Evolutionary conservation across 2,329 filamentous ascomycete species (phyloP).

Genomic region (Colletotrichum noveboracense): DNA sequence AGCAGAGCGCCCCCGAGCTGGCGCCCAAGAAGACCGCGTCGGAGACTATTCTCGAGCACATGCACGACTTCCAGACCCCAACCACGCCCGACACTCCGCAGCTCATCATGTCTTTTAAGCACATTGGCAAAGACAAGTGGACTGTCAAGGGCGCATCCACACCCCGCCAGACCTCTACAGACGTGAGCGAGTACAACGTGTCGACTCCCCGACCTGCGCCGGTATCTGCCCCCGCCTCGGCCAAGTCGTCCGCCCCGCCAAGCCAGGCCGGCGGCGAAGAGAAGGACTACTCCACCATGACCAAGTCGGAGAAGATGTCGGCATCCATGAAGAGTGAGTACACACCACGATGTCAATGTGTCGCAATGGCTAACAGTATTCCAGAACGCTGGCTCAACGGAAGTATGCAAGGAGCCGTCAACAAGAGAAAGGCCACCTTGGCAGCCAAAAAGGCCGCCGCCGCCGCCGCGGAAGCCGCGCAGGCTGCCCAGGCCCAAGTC

Average conservation of each 20-base stretch:
- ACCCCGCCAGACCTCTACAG: constrained; percentile 19
- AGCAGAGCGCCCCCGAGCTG: constrained; percentile 6
- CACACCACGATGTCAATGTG: neutral
- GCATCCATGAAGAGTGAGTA: constrained; percentile 67
- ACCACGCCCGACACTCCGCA: neutral
- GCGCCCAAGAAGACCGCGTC: neutral
- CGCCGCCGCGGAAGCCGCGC: constrained; percentile 31
- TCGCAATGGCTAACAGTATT: constrained; percentile 26
- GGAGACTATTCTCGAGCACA: constrained; percentile 8
- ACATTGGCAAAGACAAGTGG: constrained; percentile 14
- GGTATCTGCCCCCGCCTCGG: constrained; percentile 17
- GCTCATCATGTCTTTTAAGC: constrained; percentile 13
- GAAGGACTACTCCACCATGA: constrained; percentile 67
- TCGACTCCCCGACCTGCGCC: constrained; percentile 13
- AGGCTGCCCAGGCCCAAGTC: neutral
- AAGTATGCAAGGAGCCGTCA: constrained; percentile 64
- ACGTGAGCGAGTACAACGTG: neutral
- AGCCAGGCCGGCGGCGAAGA: constrained; percentile 36
- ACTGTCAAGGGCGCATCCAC: neutral
- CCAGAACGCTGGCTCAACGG: constrained; percentile 65
- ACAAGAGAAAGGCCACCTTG: constrained; percentile 64
- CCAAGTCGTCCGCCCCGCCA: constrained; percentile 18
- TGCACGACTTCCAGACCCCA: neutral
- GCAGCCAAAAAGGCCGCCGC: constrained; percentile 62
- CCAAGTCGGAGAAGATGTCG: constrained; percentile 71